Base-by-base conservation (phyloP, 2,329 filamentous ascomycete genomes). In the Elsinoe ampelina region DNA sequence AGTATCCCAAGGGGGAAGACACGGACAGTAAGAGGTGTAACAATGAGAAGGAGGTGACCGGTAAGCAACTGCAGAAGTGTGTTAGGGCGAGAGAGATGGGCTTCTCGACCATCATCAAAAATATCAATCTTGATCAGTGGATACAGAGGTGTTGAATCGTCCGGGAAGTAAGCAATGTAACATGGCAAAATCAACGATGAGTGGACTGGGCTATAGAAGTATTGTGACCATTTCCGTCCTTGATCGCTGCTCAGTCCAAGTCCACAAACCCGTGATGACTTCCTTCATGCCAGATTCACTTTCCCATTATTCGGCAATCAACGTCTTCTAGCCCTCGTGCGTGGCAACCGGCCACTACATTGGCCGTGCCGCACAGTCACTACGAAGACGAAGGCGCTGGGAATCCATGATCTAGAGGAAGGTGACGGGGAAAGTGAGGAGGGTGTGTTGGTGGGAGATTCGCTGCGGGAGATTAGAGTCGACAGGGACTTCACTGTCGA, bases 31-130 rank as follows among this genome's bases (percentile, higher is more conserved):
- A 32, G 35, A 52, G 39, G 34, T 52, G 48, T 35, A 52, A 52
- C 26, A 39, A 52, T 39, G 48, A 52, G 48, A 52, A 35, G 13
- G 19, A 32, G 15, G 35, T 35, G 30, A 39, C 48, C 3, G 45
- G 30, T 13, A 52, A 39, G 48, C 32, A 52, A 34, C 17, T 1
- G 58, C 61, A 19, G 62, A 71, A 60, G 66, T 73, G 60, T 60
- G 84, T 81, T 65, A 68, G 70, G 12, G 75, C 74, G 13, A 60
- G 65, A 2, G 76, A 72, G 1, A 72, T 74, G 0, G 64, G 71
- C 1, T 85, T 85, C 63, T 84, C 80, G 57, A 85, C 79, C 3
- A 74, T 85, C 19, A 72, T 86, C 60, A 86, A 86, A 73, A 81
- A 79, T 62, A 80, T 84, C 76, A 68, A 80, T 52, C 68, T 86